phyloP scores from a whole-genome alignment of 1,284 basidiomycete species.

The Austropuccinia psidii region DNA sequence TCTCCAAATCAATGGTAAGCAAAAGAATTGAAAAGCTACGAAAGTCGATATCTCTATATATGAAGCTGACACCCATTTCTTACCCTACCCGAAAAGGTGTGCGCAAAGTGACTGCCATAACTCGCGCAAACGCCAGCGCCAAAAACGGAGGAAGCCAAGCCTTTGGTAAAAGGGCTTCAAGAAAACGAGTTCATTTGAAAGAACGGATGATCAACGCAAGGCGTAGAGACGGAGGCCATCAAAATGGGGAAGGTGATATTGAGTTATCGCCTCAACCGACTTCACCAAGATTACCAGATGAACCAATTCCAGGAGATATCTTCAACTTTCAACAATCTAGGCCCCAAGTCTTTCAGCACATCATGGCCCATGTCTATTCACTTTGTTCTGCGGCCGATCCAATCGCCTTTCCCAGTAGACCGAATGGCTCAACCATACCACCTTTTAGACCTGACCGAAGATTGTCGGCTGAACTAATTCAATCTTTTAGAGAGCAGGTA shows the following conservation, averaged over 20 bases:
- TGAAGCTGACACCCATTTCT: background rate
- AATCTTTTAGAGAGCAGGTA: constrained; percentile 27
- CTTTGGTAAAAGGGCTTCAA: background rate
- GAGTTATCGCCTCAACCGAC: constrained; percentile 15
- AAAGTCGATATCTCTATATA: background rate
- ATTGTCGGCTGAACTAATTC: constrained; percentile 9
- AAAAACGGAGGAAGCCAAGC: background rate
- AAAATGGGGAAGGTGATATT: background rate
- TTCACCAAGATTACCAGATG: constrained; percentile 7
- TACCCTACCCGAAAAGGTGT: background rate
- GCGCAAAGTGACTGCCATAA: constrained; percentile 16
- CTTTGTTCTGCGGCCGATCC: constrained; percentile 12
- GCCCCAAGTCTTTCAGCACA: constrained; percentile 28
- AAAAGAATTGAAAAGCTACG: background rate
- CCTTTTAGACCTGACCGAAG: background rate
- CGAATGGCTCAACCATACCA: background rate
- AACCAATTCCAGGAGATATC: background rate
- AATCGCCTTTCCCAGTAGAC: constrained; percentile 3
- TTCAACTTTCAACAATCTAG: constrained; percentile 32
- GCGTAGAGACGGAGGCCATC: background rate
- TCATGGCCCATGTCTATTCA: constrained; percentile 24
- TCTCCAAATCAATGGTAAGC: constrained; percentile 32
- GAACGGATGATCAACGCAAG: background rate
- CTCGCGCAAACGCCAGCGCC: constrained; percentile 2
- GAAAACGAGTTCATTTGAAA: background rate